phyloP scores from a whole-genome alignment of 2,329 filamentous ascomycete species.

The Cordyceps pruinosa region DNA sequence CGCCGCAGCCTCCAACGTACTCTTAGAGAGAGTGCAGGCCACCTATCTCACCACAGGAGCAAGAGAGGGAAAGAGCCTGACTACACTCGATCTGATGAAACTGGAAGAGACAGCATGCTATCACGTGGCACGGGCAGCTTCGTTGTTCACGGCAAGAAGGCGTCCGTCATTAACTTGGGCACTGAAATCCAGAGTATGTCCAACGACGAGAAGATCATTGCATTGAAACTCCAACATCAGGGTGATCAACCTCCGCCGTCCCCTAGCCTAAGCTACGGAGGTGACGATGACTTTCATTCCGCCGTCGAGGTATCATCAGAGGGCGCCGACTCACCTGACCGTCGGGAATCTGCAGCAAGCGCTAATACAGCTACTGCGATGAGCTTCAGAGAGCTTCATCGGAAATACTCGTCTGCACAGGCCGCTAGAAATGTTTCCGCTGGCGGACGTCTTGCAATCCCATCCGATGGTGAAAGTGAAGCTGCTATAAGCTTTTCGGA shows the following conservation, averaged over 20 bases:
- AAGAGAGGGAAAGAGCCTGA: slow-evolving; percentile 63
- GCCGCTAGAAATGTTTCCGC: slow-evolving; percentile 35
- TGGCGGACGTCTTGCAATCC: slow-evolving; percentile 37
- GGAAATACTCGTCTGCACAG: slow-evolving; percentile 51
- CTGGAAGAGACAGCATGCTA: slow-evolving; percentile 57
- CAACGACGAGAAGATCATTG: slow-evolving; percentile 63
- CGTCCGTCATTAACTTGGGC: slow-evolving; percentile 92
- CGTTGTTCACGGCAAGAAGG: slow-evolving; percentile 95
- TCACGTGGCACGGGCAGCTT: slow-evolving; percentile 80
- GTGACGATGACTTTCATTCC: slow-evolving; percentile 47
- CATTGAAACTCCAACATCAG: slow-evolving; percentile 47
- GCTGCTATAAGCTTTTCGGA: slow-evolving; percentile 54
- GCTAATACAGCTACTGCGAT: slow-evolving; percentile 59
- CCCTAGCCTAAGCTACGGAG: slow-evolving; percentile 27
- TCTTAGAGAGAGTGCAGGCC: slow-evolving; percentile 69
- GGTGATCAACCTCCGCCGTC: slow-evolving; percentile 34
- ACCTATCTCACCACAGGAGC: slow-evolving; percentile 60
- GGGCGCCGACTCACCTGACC: slow-evolving; percentile 37
- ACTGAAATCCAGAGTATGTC: slow-evolving; percentile 78
- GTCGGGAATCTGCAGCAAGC: slow-evolving; percentile 57
- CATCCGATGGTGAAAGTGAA: slow-evolving; percentile 55
- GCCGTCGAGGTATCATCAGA: slow-evolving; percentile 38
- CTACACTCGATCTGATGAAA: slow-evolving; percentile 28
- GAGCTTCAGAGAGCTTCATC: slow-evolving; percentile 57
- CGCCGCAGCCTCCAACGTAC: slow-evolving; percentile 86